Evolutionary conservation across 805 yeast genomes (phyloP).

Genomic region (Wickerhamiella australiensis): DNA sequence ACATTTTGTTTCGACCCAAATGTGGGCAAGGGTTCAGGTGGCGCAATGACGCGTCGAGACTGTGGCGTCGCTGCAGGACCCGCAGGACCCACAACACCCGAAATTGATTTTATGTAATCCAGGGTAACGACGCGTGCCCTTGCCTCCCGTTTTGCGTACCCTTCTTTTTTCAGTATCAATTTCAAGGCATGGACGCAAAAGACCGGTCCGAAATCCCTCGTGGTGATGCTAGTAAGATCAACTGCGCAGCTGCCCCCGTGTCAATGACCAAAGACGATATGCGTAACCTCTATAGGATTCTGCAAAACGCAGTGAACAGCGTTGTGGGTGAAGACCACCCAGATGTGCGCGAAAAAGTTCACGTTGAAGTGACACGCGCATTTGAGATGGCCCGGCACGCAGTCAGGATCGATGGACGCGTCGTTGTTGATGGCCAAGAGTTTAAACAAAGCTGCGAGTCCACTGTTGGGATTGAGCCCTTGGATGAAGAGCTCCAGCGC

Average conservation of each 20-base stretch:
- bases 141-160: no score
- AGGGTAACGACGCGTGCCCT: no score
- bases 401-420: slow-evolving; percentile 46
- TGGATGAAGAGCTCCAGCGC: slow-evolving; percentile 14
- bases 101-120: no score
- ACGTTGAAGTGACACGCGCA: slow-evolving; percentile 32
- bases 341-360: slow-evolving; percentile 27
- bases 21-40: not conserved
- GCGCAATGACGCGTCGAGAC: not conserved
- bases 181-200: not conserved
- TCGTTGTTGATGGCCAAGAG: slow-evolving; percentile 12
- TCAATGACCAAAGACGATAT: slow-evolving; percentile 34
- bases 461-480: slow-evolving; percentile 19
- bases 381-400: slow-evolving; percentile 48
- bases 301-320: slow-evolving; percentile 26
- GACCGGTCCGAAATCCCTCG: not conserved
- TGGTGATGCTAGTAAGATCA: not conserved
- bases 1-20: not conserved
- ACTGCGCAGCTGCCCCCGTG: not conserved
- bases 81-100: not conserved
- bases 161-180: not conserved
- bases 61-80: no score
- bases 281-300: slow-evolving; percentile 35
- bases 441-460: slow-evolving; percentile 21
- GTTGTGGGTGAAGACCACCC: slow-evolving; percentile 32